Evolutionary conservation across 306 rosid genomes (phyloP).

Genomic region (Astragalus membranaceus): DNA sequence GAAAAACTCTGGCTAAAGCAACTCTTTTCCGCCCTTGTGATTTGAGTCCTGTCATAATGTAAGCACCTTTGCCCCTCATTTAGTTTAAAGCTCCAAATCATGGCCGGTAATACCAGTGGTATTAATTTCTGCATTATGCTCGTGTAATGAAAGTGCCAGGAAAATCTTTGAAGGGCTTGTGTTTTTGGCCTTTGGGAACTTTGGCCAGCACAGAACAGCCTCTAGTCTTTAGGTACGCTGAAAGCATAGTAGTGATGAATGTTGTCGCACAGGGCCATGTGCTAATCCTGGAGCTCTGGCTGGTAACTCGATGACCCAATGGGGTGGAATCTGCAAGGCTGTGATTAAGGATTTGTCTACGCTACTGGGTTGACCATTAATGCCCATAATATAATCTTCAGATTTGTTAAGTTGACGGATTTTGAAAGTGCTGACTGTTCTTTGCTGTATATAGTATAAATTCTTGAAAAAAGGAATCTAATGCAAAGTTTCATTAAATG

Average conservation of each 20-base stretch:
- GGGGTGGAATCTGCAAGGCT: background rate
- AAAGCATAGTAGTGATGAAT: too few species aligned
- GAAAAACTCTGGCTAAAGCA: conserved; percentile 42
- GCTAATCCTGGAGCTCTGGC: background rate
- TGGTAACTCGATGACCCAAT: background rate
- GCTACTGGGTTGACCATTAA: background rate
- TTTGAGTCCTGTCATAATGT: conserved; percentile 8
- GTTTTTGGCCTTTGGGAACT: conserved; percentile 5
- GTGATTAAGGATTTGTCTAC: conserved; percentile 1
- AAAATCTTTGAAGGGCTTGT: background rate
- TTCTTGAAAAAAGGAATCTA: background rate
- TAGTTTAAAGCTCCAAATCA: background rate
- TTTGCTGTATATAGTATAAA: conserved; percentile 27
- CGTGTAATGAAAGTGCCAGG: background rate
- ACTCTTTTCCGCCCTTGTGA: background rate
- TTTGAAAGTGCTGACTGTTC: conserved; percentile 27
- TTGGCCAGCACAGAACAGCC: background rate
- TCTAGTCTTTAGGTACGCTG: too few species aligned
- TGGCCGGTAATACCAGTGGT: background rate
- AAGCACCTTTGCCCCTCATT: background rate
- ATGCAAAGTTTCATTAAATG: background rate
- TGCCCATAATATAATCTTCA: conserved; percentile 16
- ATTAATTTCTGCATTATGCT: background rate
- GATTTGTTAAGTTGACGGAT: conserved; percentile 8
- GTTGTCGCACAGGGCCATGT: background rate